Evolutionary conservation across 2,329 filamentous ascomycete genomes (phyloP), one percentile per base, ranked within the genome.

Genomic region (Aureobasidium sp.): DNA sequence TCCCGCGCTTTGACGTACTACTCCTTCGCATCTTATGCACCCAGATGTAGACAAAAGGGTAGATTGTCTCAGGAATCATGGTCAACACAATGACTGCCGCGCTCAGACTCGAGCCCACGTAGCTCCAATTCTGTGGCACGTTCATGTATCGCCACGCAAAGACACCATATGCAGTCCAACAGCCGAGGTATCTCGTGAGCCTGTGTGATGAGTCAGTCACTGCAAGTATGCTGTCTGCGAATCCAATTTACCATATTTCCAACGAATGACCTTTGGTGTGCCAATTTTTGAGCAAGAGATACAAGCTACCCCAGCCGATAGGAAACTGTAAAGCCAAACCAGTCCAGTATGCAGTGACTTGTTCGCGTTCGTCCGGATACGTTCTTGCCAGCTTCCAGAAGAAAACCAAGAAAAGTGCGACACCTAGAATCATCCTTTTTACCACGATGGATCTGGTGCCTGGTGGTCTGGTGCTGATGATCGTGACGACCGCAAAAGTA

Each of bases 101-200:
- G 50, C 68, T 70, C 65, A 58, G 66, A 14, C 54, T 60, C 25
- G 58, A 66, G 0, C 62, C 66, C 6, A 71, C 68, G 53, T 71
- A 71, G 5, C 54, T 49, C 68, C 69, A 71, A 24, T 71, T 70
- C 55, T 66, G 55, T 2, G 69, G 68, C 6, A 63, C 61, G 52
- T 71, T 71, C 40, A 67, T 49, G 38, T 69, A 71, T 11, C 69
- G 58, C 69, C 68, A 71, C 22, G 65, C 62, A 55, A 71, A 71
- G 3, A 70, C 66, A 11, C 64, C 59, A 50, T 69, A 70, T 1
- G 69, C 69, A 4, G 64, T 67, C 2, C 65, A 65, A 38, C 68
- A 70, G 2, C 69, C 69, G 10, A 71, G 57, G 44, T 66, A 71
- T 27, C 68, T 60, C 6, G 67, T 71, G 6, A 70, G 58, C 68